A percentile compares a stretch with the other conserved stretches of the same genome.
These are phyloP conservation scores for Trametes pubescens DNA, from an alignment of 1,284 basidiomycete genomes.

Conservation along the genomic window DNA sequence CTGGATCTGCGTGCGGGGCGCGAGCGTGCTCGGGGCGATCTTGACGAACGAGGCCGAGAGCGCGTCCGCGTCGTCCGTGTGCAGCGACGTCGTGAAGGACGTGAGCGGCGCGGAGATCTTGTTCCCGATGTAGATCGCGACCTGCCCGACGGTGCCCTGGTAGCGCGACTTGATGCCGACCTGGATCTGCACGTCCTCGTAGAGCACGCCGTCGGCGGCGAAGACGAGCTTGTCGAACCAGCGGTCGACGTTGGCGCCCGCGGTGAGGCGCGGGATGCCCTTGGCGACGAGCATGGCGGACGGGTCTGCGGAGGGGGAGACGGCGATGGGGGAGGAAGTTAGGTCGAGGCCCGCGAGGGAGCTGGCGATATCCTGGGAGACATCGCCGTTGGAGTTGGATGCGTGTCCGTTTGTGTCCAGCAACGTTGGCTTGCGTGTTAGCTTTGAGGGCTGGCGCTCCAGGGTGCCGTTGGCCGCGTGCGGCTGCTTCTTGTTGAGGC, in stretches of 20 bases:
- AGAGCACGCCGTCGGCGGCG: conserved; percentile 88
- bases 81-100: conserved; percentile 88
- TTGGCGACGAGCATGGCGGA: conserved; percentile 40
- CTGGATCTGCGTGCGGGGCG: conserved; percentile 88
- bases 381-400: conserved; percentile 41
- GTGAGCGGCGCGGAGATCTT: conserved; percentile 89
- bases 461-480: conserved; percentile 94
- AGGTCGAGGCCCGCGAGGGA: conserved; percentile 88
- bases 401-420: conserved; percentile 38
- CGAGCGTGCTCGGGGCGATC: conserved; percentile 85
- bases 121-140: conserved; percentile 97
- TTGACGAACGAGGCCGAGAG: conserved; percentile 87
- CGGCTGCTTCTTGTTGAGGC: conserved; percentile 91
- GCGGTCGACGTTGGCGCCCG: conserved; percentile 79
- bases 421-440: conserved; percentile 52
- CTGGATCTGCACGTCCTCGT: conserved; percentile 95
- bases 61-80: conserved; percentile 77
- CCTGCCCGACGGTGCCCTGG: conserved; percentile 90
- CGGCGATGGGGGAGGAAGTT: conserved; percentile 50
- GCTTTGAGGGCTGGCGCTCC: conserved; percentile 69
- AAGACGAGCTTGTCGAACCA: conserved; percentile 92
- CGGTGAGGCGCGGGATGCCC: conserved; percentile 58
- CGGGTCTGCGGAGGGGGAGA: conserved; percentile 35
- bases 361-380: conserved; percentile 67
- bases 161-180: conserved; percentile 97